phyloP scores from a whole-genome alignment of 1,139 yeast genomes.

The Lodderomyces metapsilosis region DNA sequence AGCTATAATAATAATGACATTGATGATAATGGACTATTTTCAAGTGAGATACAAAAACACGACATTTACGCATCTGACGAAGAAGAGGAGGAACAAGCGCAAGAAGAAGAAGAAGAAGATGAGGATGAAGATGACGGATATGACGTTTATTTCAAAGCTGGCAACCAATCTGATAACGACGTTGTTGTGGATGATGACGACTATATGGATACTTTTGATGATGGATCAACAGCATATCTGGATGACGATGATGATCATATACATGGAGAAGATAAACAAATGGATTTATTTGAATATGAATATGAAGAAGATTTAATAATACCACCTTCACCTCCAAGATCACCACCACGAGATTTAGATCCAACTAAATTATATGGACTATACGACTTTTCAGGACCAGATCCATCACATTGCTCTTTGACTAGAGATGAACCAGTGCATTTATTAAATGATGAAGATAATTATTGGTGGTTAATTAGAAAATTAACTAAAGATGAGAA shows the following conservation, averaged over 20 bases:
- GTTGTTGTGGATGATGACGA: conserved; percentile 1
- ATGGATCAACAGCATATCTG: neutral
- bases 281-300: neutral
- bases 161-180: neutral
- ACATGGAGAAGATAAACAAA: neutral
- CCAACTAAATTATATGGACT: conserved; percentile 84
- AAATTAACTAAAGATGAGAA: conserved; percentile 50
- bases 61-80: neutral
- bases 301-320: conserved; percentile 21
- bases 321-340: conserved; percentile 68
- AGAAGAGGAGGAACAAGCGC: neutral
- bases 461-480: conserved; percentile 95
- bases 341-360: conserved; percentile 81
- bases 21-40: conserved; percentile 1
- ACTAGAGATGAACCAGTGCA: conserved; percentile 80
- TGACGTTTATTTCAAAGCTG: neutral
- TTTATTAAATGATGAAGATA: conserved; percentile 81
- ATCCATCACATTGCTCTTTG: conserved; percentile 86
- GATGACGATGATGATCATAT: conserved; percentile 4
- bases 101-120: neutral
- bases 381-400: conserved; percentile 87
- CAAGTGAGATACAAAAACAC: neutral
- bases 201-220: conserved; percentile 2
- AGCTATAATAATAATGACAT: neutral
- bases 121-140: neutral